phyloP scores from a whole-genome alignment of 257 asterid species.

The Plantago ovata region DNA sequence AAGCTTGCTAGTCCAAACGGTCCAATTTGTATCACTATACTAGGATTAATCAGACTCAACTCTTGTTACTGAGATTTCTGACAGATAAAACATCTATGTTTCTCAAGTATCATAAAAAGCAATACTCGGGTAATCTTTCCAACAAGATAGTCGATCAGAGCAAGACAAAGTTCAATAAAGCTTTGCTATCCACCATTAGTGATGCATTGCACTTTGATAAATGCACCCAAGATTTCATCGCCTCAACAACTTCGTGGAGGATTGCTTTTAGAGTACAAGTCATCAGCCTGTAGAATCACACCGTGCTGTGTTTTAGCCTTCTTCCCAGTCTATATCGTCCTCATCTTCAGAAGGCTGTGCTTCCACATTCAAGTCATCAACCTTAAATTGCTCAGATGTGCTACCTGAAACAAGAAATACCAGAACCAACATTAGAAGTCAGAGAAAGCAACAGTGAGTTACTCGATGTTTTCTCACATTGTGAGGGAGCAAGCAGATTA shows the following conservation, averaged over 20 bases:
- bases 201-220: background rate
- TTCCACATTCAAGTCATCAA: slow-evolving; percentile 71
- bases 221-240: too few relatives aligned
- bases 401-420: slow-evolving; percentile 36
- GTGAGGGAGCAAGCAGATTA: background rate
- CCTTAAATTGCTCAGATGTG: slow-evolving; percentile 39
- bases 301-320: slow-evolving; percentile 41
- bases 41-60: too few relatives aligned
- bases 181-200: background rate
- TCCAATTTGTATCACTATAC: too few relatives aligned
- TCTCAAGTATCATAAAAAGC: too few relatives aligned
- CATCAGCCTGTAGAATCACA: background rate
- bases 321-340: slow-evolving; percentile 81
- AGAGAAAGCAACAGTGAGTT: background rate
- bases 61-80: too few relatives aligned
- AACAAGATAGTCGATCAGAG: too few relatives aligned
- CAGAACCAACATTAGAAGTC: slow-evolving; percentile 9
- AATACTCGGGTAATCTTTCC: too few relatives aligned
- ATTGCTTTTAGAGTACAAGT: too few relatives aligned
- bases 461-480: background rate
- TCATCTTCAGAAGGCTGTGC: slow-evolving; percentile 67
- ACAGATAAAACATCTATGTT: too few relatives aligned
- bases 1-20: too few relatives aligned
- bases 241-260: too few relatives aligned
- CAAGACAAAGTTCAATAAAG: too few relatives aligned